Evolutionary conservation across 768 basidiomycete genomes (phyloP), one percentile per base, ranked within the genome.

Genomic region (Trametes punicea): DNA sequence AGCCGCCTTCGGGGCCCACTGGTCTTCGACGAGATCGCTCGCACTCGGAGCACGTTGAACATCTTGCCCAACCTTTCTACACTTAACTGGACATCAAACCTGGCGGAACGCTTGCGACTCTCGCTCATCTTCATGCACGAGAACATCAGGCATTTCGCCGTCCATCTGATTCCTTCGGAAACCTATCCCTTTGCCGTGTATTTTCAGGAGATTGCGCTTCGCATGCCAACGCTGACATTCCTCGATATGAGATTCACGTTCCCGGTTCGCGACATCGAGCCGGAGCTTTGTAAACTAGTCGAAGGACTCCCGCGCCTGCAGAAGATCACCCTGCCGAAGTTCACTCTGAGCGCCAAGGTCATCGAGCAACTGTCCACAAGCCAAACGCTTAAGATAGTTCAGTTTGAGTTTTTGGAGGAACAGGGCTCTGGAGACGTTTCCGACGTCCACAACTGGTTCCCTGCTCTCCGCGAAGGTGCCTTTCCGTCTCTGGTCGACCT

Each of bases 41-140:
- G 81, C 40, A 80, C 84, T 8, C 75, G 85, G 3, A 77, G 78
- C 0, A 73, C 71, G 10, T 63, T 83, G 27, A 72, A 78, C 47
- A 76, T 86, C 47, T 66, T 87, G 2, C 85, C 85, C 6, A 78
- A 78, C 60, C 69, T 84, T 55, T 75, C 77, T 36, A 72, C 74
- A 2, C 70, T 88, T 5, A 68, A 74, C 16, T 87, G 83, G 83
- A 64, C 64, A 23, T 67, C 67, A 6, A n/a, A 42, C 4, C 47
- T 16, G n/a, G 20, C 55, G 11, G 64, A 65, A 0, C 60, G 67
- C n/a, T 62, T 72, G 63, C 69, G 73, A 21, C 67, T 69, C 16
- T 71, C 74, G 41, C 74, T 81, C 23, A 63, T 85, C 50, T 86
- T 87, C 68, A 82, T 87, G 76, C 81, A 83, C 63, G 67, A 70